These are phyloP conservation scores for Myochromella boudieri DNA, from an alignment of 768 basidiomycete genomes.

Conservation along the genomic window DNA sequence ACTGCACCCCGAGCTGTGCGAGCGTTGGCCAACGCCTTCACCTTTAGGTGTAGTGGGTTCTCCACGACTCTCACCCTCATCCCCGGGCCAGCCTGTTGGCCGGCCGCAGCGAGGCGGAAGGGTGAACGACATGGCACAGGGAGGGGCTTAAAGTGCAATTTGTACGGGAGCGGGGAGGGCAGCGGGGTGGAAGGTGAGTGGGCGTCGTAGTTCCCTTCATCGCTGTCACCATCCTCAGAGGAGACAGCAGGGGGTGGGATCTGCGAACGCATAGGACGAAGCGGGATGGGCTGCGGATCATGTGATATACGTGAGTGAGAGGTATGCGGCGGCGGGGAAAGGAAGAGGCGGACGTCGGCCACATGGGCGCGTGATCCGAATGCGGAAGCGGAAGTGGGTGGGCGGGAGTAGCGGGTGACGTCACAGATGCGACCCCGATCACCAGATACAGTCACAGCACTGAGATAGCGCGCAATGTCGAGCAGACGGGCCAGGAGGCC, in stretches of 20 bases:
- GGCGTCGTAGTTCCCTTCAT: slow-evolving; percentile 13
- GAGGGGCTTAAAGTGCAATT: slow-evolving; percentile 34
- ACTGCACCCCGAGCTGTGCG: slow-evolving; percentile 4
- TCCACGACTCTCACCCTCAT: slow-evolving; percentile 53
- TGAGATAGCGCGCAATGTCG: no score
- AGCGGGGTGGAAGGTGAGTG: slow-evolving; percentile 29
- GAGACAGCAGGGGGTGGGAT: slow-evolving; percentile 40
- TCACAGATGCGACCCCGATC: slow-evolving; percentile 59
- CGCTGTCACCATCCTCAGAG: slow-evolving; percentile 20
- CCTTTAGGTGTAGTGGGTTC: slow-evolving; percentile 58
- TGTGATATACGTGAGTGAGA: slow-evolving; percentile 7
- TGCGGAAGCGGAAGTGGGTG: neutral
- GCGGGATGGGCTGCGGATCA: slow-evolving; percentile 15
- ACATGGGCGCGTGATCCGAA: slow-evolving; percentile 4
- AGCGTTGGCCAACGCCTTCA: slow-evolving; percentile 62
- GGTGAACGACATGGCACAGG: slow-evolving; percentile 43
- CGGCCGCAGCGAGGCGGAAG: slow-evolving; percentile 21
- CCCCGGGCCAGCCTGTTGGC: neutral
- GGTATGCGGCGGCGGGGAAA: neutral
- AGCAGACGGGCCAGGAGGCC: slow-evolving; percentile 38
- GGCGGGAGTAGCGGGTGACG: slow-evolving; percentile 3
- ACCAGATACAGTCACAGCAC: no score
- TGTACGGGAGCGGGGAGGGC: slow-evolving; percentile 32
- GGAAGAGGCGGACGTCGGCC: slow-evolving; percentile 8
- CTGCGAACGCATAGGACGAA: slow-evolving; percentile 6